These are phyloP conservation scores for Penicillium riverlandense DNA, from an alignment of 495 filamentous ascomycete species.

Conservation along the genomic window DNA sequence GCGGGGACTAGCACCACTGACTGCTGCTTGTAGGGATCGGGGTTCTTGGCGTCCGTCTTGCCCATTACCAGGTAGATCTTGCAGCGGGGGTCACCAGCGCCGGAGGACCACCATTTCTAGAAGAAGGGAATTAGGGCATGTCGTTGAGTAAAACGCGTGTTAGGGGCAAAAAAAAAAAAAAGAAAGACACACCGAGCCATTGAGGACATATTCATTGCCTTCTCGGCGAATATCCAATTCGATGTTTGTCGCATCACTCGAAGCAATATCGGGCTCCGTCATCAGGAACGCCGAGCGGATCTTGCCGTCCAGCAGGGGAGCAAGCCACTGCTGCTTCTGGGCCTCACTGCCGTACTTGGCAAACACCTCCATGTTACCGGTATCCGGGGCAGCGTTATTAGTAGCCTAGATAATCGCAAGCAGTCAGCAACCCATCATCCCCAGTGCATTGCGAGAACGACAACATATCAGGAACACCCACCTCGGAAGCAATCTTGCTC, in stretches of 20 bases:
- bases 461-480: constrained; percentile 7
- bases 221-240: constrained; percentile 71
- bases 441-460: not conserved
- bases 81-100: constrained; percentile 85
- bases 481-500: constrained; percentile 70
- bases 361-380: constrained; percentile 92
- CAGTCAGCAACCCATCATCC: too few species aligned
- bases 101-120: constrained; percentile 95
- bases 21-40: constrained; percentile 75
- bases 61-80: constrained; percentile 89
- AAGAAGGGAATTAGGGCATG: not conserved
- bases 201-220: constrained; percentile 77
- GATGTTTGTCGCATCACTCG: constrained; percentile 85
- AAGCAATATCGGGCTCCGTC: constrained; percentile 84
- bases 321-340: constrained; percentile 85
- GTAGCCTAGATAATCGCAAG: too few species aligned
- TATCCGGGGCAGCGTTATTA: constrained; percentile 88
- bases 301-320: constrained; percentile 73
- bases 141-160: not conserved
- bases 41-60: constrained; percentile 66
- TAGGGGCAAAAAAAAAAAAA: not conserved
- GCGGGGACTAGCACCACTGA: constrained; percentile 83
- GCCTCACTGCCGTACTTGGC: constrained; percentile 87
- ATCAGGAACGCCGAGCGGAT: constrained; percentile 89
- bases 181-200: constrained; percentile 58